phyloP scores from a whole-genome alignment of 2,329 filamentous ascomycete species.

The Aotearoamyces nothofagi region DNA sequence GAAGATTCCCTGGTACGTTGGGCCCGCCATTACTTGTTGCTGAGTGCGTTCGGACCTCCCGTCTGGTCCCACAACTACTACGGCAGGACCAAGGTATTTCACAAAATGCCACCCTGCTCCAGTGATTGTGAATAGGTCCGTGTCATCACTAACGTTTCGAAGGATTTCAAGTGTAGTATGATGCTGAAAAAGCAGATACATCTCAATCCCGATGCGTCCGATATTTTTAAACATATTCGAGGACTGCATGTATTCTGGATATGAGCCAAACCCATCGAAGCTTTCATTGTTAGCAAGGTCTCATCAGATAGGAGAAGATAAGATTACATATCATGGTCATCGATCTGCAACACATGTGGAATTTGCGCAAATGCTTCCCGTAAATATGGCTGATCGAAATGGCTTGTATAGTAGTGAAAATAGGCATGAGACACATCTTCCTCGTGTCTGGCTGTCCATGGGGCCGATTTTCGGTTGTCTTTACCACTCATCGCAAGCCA shows the following conservation, averaged over 20 bases:
- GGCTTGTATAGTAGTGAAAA: conserved; percentile 97
- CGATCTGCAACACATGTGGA: conserved; percentile 80
- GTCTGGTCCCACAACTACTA: conserved; percentile 81
- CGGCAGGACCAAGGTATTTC: conserved; percentile 84
- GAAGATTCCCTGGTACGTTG: conserved; percentile 94
- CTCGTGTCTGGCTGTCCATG: conserved; percentile 89
- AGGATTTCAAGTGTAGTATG: conserved; percentile 92
- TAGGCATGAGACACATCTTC: conserved; percentile 93
- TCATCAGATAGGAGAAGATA: neutral
- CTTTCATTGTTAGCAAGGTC: conserved; percentile 26
- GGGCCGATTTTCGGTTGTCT: conserved; percentile 76
- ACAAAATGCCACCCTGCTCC: conserved; percentile 98
- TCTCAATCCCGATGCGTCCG: conserved; percentile 84
- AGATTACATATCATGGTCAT: conserved; percentile 95
- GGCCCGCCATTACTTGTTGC: conserved; percentile 83
- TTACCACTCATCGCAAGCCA: conserved; percentile 91
- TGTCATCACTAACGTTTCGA: conserved; percentile 73
- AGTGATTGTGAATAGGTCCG: conserved; percentile 90
- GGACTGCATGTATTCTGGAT: conserved; percentile 96
- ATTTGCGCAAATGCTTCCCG: conserved; percentile 96
- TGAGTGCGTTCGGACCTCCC: conserved; percentile 84
- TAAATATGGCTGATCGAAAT: conserved; percentile 92
- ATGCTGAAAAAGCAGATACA: conserved; percentile 97
- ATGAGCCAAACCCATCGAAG: conserved; percentile 94
- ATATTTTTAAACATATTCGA: conserved; percentile 98